Evolutionary conservation across 148 eudicot genomes (phyloP), one percentile per base, ranked within the genome.

Genomic region (Camellia sinensis): DNA sequence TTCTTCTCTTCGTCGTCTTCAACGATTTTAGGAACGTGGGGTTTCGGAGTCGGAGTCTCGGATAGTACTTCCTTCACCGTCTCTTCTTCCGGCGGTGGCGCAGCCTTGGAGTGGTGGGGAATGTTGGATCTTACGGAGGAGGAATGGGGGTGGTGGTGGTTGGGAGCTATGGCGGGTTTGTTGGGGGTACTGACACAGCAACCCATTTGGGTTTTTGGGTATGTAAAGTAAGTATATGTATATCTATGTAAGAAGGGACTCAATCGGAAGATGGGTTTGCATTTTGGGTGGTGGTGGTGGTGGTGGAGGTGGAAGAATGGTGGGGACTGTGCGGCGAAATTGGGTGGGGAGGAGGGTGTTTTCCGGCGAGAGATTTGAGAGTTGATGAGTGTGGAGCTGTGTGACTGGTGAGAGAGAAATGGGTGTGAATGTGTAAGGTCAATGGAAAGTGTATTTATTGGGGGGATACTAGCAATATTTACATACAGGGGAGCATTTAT

Each of bases 21-120:
- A 10, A 40, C 19, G 64, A 60, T 18, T 18, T 18, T 60, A 1
- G 19, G 21, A 18, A 60, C 7, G 21, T 19, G 3, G 5, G 75
- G 21, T 41, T 66, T 77, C 1, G 72, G 46, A 7, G 57, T 66
- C 29, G 80, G 90, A 44, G 92, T 89, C 71, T 93, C 97, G 0
- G 97, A 83, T 71, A 93, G 93, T 22, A 93, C 93, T 85, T 93
- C 95, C 74, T 93, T 93, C 78, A 93, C 94, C 3, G 94, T 84
- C 83, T 93, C 97, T 61, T 89, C 94, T 21, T 77, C 79, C 0
- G 72, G 72, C 0, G 89, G 92, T 18, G 82, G 84, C 63, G 86
- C 84, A 18, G 83, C 48, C 81, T 73, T 79, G 75, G 12, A 37
- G 17, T 53, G 48, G 48, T 18, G 5, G 46, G 61, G 63, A 13